These are phyloP conservation scores for Penicillium freii DNA, from an alignment of 2,329 filamentous ascomycete species.

Conservation along the genomic window DNA sequence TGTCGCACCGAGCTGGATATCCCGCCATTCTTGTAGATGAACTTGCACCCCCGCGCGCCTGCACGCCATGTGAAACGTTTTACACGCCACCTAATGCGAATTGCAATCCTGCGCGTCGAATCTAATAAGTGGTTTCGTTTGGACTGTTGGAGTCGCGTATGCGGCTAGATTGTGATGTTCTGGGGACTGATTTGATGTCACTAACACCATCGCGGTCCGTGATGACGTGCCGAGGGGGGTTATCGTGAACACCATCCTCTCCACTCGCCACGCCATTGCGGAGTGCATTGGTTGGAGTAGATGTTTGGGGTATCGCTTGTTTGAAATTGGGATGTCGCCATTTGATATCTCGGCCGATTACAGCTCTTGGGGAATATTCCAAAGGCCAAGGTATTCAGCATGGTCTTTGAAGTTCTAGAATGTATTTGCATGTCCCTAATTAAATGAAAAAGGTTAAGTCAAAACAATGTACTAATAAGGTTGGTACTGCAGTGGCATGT, in stretches of 20 bases:
- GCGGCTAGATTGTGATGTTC: background rate
- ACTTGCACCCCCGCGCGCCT: conserved; percentile 1
- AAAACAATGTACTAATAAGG: too few species aligned
- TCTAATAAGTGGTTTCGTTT: background rate
- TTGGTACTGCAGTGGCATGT: too few species aligned
- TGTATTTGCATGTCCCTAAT: background rate
- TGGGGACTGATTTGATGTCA: conserved; percentile 16
- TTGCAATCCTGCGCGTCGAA: background rate
- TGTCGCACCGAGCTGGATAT: background rate
- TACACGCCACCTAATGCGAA: conserved; percentile 12
- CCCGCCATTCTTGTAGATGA: conserved; percentile 8
- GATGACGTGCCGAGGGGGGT: conserved; percentile 22
- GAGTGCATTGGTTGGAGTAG: conserved; percentile 3
- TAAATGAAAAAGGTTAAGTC: background rate
- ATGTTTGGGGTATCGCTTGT: background rate
- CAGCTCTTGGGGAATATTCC: background rate
- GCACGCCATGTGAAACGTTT: conserved; percentile 20
- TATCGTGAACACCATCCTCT: conserved; percentile 14
- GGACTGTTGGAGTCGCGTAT: background rate
- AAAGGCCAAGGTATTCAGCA: background rate
- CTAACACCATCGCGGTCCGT: conserved; percentile 22
- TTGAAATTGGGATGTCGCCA: background rate
- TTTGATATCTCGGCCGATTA: conserved; percentile 1
- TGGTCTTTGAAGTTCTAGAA: background rate
- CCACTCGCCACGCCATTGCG: conserved; percentile 23